phyloP scores from a whole-genome alignment of 1,284 basidiomycete species.

The Cutaneotrichosporon sp. region DNA sequence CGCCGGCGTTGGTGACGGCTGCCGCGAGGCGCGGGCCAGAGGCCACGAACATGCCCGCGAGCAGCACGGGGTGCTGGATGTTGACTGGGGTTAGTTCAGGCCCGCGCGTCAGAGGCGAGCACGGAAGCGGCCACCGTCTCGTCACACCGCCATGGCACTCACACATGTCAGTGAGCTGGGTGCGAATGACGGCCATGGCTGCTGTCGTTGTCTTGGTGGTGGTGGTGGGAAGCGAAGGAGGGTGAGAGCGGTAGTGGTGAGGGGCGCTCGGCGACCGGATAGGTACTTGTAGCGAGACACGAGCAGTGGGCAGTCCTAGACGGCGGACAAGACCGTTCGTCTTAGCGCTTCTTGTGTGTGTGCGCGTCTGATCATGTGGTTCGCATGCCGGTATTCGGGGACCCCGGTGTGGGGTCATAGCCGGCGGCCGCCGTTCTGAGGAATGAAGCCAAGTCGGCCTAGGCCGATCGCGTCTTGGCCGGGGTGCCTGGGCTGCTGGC shows the following conservation, averaged over 20 bases:
- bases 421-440: background rate
- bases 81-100: conserved; percentile 56
- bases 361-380: background rate
- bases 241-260: background rate
- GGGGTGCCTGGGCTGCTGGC: background rate
- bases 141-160: background rate
- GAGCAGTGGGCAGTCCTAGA: background rate
- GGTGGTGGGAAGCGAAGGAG: background rate
- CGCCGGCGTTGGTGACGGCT: conserved; percentile 73
- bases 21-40: conserved; percentile 82
- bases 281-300: background rate
- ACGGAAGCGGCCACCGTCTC: too few species aligned
- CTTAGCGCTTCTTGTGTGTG: background rate
- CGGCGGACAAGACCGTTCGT: background rate
- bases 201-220: background rate
- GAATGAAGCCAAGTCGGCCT: background rate
- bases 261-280: background rate
- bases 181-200: conserved; percentile 18
- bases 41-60: conserved; percentile 82
- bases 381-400: background rate
- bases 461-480: background rate
- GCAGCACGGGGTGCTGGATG: conserved; percentile 81
- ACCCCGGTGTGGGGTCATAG: background rate
- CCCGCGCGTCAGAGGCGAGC: background rate
- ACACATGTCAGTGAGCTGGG: conserved; percentile 16